These are phyloP conservation scores for Ogataea methanolica DNA, from an alignment of 805 yeast genomes.

Conservation along the genomic window DNA sequence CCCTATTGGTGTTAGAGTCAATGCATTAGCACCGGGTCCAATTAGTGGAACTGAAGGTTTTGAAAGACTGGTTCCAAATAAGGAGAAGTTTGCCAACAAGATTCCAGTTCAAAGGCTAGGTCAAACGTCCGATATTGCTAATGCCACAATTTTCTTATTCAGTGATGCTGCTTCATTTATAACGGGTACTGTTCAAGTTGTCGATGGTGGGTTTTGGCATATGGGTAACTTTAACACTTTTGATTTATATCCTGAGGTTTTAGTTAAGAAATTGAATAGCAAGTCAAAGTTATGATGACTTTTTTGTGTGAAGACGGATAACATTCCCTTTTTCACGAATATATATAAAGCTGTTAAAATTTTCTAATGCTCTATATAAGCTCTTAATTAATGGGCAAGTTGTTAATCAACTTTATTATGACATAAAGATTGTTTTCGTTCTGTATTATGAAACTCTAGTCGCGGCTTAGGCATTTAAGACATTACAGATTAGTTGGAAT, in stretches of 20 bases:
- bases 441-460: too few relatives aligned
- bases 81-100: slow-evolving; percentile 35
- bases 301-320: not conserved
- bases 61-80: slow-evolving; percentile 50
- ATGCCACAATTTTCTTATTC: slow-evolving; percentile 77
- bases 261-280: slow-evolving; percentile 27
- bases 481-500: too few relatives aligned
- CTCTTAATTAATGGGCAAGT: too few relatives aligned
- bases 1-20: slow-evolving; percentile 78
- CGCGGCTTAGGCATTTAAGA: too few relatives aligned
- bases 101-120: slow-evolving; percentile 72
- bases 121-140: slow-evolving; percentile 72
- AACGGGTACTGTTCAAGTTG: slow-evolving; percentile 73
- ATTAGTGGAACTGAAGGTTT: slow-evolving; percentile 86
- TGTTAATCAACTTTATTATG: too few relatives aligned
- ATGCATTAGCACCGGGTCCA: slow-evolving; percentile 89
- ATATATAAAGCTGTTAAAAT: not conserved
- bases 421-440: too few relatives aligned
- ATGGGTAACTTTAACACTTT: slow-evolving; percentile 42
- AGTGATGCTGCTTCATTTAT: slow-evolving; percentile 78
- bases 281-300: slow-evolving; percentile 20
- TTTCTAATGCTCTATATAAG: too few relatives aligned
- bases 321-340: not conserved
- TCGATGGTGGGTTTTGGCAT: slow-evolving; percentile 93
- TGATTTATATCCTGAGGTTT: slow-evolving; percentile 38